phyloP scores from a whole-genome alignment of 805 yeast genomes.

The Starmerella davenportii region DNA sequence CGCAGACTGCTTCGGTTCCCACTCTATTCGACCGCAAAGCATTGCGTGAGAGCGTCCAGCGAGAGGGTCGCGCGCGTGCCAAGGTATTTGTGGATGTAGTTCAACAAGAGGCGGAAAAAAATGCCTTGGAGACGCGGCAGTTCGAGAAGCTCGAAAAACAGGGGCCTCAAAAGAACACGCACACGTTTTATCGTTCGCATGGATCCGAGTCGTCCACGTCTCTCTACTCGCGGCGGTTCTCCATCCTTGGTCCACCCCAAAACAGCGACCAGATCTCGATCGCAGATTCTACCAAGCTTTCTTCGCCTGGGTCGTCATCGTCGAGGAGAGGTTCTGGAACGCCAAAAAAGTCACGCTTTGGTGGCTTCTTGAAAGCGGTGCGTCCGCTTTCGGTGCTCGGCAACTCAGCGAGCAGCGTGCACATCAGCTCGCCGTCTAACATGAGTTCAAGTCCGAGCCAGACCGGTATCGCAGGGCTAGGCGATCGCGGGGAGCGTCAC shows the following conservation, averaged over 20 bases:
- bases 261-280: background rate
- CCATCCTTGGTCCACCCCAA: background rate
- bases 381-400: constrained; percentile 24
- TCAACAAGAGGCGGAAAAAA: constrained; percentile 33
- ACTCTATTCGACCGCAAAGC: constrained; percentile 18
- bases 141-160: constrained; percentile 17
- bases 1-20: constrained; percentile 1
- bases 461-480: background rate
- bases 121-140: constrained; percentile 35
- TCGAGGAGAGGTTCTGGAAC: background rate
- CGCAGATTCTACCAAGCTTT: background rate
- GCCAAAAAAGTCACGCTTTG: constrained; percentile 21
- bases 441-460: background rate
- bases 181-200: constrained; percentile 10
- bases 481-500: background rate
- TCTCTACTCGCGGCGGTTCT: constrained; percentile 9
- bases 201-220: constrained; percentile 13
- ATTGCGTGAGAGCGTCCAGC: constrained; percentile 26
- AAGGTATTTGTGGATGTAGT: constrained; percentile 33
- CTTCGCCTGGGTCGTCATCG: background rate
- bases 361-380: constrained; percentile 25
- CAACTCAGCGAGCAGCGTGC: background rate
- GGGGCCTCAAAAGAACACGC: background rate
- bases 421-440: background rate
- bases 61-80: constrained; percentile 27